Evolutionary conservation across 78 protist genomes (phyloP), one percentile per base, ranked within the genome.

Genomic region (Monocercomonoides exilis): DNA sequence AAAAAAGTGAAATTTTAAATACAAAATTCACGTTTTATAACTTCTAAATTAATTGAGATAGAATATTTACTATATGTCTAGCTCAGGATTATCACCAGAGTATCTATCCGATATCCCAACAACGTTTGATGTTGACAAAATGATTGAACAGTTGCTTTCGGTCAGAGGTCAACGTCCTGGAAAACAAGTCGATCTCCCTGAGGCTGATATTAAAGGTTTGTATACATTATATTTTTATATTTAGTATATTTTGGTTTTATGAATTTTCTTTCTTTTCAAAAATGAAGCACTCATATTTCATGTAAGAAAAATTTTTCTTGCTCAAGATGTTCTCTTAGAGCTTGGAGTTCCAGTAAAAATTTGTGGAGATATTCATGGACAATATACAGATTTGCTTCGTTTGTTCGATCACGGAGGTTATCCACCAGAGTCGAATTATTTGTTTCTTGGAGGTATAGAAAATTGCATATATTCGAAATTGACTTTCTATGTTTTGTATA

Each of bases 321-420:
- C 3, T 2, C 91, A 84, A 36, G 87, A 87, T 42, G 54, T 46
- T 2, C 43, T 85, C 11, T 34, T 89, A 0, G 89, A 46, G 85
- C 80, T 89, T 0, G 41, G 34, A 34, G 64, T 88, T 32, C 91
- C 91, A 0, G 34, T 89, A 6, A 85, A 89, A 45, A 84, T 89
- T 33, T 89, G 89, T 34, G 93, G 93, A 1, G 93, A 91, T 84
- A 43, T 91, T 34, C 93, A 91, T 36, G 93, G 92, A 2, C 93
- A 91, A 77, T 89, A 80, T 38, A 3, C 0, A 33, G 93, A 91
- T n/a, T 44, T 91, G 36, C 44, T 91, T 42, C 77, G 92, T 0
- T 35, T 91, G 2, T 91, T 91, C 54, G 90, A 91, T 36, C 81
- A 80, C 44, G 90, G 91, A 21, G 91, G 93, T 6, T 85, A 63